Base-by-base conservation (phyloP, 2,329 filamentous ascomycete species). In the Aspergillus tubingensis region DNA sequence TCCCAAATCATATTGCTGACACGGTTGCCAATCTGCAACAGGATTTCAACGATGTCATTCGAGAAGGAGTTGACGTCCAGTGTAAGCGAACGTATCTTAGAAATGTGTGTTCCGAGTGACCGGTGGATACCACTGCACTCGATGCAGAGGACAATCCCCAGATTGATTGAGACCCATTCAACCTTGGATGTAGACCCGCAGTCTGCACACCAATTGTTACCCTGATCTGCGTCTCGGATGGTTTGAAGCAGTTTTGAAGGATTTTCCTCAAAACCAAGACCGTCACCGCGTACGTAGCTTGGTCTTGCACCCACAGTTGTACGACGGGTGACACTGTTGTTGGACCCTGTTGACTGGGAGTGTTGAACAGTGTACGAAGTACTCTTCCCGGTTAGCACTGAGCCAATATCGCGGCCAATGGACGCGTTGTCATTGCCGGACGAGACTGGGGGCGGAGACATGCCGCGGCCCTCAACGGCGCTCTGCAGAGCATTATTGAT, bases 1-100 rank as follows among this genome's bases (percentile, higher is more conserved):
- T 99, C 95, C 92, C 93, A 99, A 19, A 99, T 84, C 88, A 94
- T 94, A 77, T 99, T 99, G 69, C 93, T 95, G 54, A 97, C 88
- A 54, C 93, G 87, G 74, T 99, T 99, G 63, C 96, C 96, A 64
- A 99, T 88, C 60, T 94, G 88, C 60, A 97, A 82, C 44, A 99
- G 84, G 51, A 99, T 85, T 73, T 99, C 96, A 74, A 99, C 90
- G 74, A 98, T 96, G 81, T 99, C 96, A 68, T 91, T 89, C 3
- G 95, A 98, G 75, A 99, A 99, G 0, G 93, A 97, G 57, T 91
- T 93, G 67, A 96, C 96, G 73, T 99, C 95, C 44, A 99, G 84
- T 0, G 95, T 99, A 44, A 99, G 84, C 11, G 95, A 98, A 57
- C 95, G 90, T 43, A 99, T 88, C 79, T 99, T 99, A 76, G 92